A percentile compares a stretch with the other conserved stretches of the same genome.
phyloP scores from a whole-genome alignment of 805 yeast species.

The Cyberlindnera misumaiensis region DNA sequence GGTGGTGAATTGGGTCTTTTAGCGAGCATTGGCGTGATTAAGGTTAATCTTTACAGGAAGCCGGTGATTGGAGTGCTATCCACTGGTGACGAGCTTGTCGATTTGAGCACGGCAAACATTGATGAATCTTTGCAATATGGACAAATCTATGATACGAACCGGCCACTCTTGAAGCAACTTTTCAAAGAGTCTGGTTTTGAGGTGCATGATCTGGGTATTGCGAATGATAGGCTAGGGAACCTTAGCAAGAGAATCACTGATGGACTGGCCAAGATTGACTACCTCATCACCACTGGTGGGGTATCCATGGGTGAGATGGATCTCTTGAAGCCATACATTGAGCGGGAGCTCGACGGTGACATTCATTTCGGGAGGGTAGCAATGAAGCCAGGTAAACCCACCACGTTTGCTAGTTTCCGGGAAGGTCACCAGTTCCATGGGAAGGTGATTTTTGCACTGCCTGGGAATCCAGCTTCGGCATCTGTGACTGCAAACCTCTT shows the following conservation, averaged over 20 bases:
- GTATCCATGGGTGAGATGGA: conserved; percentile 56
- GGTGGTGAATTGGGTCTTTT: conserved; percentile 48
- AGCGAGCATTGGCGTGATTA: conserved; percentile 38
- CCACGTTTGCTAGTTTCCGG: conserved; percentile 43
- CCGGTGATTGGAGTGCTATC: conserved; percentile 43
- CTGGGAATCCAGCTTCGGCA: conserved; percentile 54
- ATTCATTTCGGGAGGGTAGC: conserved; percentile 49
- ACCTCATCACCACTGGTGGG: conserved; percentile 47
- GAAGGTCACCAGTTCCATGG: conserved; percentile 9
- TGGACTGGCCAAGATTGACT: conserved; percentile 30
- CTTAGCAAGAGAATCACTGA: conserved; percentile 22
- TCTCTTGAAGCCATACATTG: conserved; percentile 42
- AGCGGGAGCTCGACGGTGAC: conserved; percentile 32
- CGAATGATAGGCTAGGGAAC: conserved; percentile 30
- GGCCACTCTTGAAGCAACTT: conserved; percentile 38
- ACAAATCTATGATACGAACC: conserved; percentile 44
- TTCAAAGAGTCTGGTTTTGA: conserved; percentile 30
- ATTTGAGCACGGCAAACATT: conserved; percentile 16
- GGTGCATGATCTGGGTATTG: conserved; percentile 44
- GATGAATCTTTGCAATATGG: conserved; percentile 26
- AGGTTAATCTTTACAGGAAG: conserved; percentile 32
- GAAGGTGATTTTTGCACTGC: conserved; percentile 40
- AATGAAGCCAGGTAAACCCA: conserved; percentile 58
- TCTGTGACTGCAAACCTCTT: conserved; percentile 40
- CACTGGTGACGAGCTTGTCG: conserved; percentile 46